Evolutionary conservation across 305 asterid species (phyloP).

Genomic region (Petunia hybrid): DNA sequence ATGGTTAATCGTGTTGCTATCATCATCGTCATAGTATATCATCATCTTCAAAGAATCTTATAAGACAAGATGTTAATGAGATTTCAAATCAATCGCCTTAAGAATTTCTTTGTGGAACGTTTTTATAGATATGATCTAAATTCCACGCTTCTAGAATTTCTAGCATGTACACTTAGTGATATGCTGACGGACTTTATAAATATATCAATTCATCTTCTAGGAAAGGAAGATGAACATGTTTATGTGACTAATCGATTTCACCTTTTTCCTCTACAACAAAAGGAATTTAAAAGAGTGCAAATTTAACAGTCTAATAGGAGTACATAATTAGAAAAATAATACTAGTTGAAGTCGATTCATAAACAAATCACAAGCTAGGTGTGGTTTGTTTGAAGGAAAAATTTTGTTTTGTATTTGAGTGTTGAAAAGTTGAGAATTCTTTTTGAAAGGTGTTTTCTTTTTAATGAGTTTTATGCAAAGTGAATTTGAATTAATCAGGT

Average conservation of each 20-base stretch:
- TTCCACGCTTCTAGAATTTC: neutral
- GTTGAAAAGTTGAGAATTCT: no score
- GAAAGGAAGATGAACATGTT: no score
- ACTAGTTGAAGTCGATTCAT: neutral
- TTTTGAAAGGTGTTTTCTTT: no score
- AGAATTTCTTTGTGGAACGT: neutral
- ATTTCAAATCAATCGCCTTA: neutral
- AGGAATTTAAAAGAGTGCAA: neutral
- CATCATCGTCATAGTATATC: no score
- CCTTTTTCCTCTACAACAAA: neutral
- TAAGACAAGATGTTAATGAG: neutral
- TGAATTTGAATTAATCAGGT: no score
- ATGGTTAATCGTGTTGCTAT: no score
- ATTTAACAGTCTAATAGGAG: neutral
- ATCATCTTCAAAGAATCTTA: neutral
- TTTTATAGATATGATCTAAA: neutral
- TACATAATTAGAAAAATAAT: neutral
- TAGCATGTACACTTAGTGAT: neutral
- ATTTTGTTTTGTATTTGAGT: no score
- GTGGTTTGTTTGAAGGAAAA: neutral
- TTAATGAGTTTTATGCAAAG: no score
- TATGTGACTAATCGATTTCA: neutral
- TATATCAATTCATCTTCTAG: neutral
- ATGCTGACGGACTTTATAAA: neutral
- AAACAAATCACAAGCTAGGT: neutral